Base-by-base conservation (phyloP, 306 rosid genomes). In the Lupinus albus region DNA sequence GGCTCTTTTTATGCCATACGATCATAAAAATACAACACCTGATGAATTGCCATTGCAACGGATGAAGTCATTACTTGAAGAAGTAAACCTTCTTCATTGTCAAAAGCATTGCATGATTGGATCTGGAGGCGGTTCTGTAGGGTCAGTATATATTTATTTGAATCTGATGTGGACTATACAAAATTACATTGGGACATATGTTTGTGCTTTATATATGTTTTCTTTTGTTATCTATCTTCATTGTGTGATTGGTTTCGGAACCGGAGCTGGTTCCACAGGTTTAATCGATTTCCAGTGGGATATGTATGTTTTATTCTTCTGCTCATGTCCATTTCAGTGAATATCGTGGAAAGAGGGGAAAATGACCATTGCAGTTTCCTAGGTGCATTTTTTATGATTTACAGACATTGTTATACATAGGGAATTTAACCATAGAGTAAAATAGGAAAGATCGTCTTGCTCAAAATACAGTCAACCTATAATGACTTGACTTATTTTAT, bases 1-100 rank as follows among this genome's bases (percentile, higher is more conserved):
- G 99, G 99, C 99, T 52, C 82, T 93, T 42, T 93, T 93, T 77
- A 93, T 88, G 99, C 99, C 99, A 8, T 93, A 93, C 38, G 99
- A 93, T 80, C 99, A 93, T 77, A 93, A 85, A 84, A 93, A 93
- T 81, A 80, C 84, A 38, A 93, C 94, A n/a, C 99, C 94, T 28
- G 86, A 69, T 58, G 97, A 96, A 73, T 54, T 74, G 71, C 77
- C 81, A 49, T 70, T 83, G 12, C 83, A 84, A 54, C 87, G 47
- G 72, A 90, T 94, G 97, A 90, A 85, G 71, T 71, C 76, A 20
- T 64, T 94, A 85, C 97, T 94, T 76, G 85, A 90, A 82, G 83
- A 90, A 77, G 82, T 94, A 78, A 90, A 88, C 79, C 64, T 30
- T 44, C 92, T 79, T 63, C 96, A 94, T 83, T 90, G 88, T 84